Conservation (phyloP, 2,329 filamentous ascomycete species). For the Trichophyton mentagrophytes region DNA sequence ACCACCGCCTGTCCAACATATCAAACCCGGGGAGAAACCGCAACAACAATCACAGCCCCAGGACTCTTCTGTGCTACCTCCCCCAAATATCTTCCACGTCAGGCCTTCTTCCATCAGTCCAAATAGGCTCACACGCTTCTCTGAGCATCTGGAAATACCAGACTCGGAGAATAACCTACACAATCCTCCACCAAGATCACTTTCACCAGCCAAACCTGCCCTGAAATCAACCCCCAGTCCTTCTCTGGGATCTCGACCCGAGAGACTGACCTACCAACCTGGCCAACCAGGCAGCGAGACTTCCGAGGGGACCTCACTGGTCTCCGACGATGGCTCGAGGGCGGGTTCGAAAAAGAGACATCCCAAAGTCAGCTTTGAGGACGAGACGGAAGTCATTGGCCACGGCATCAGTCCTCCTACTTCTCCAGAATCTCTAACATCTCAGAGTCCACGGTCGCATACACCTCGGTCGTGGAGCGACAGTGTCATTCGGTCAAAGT, state of each 20-base stretch:
- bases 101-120: constrained; percentile 12
- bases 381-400: constrained; percentile 40
- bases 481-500: constrained; percentile 12
- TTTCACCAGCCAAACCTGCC: constrained; percentile 51
- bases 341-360: constrained; percentile 39
- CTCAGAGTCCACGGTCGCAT: background rate
- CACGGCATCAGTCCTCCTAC: constrained; percentile 31
- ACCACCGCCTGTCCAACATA: background rate
- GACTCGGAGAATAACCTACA: constrained; percentile 39
- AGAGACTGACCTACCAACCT: constrained; percentile 16
- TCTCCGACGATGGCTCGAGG: constrained; percentile 33
- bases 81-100: background rate
- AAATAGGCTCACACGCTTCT: constrained; percentile 41
- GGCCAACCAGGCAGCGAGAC: constrained; percentile 38
- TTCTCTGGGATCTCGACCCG: constrained; percentile 33
- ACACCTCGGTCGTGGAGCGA: constrained; percentile 22
- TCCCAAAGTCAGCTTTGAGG: constrained; percentile 57
- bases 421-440: constrained; percentile 26
- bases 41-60: background rate
- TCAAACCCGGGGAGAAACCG: background rate
- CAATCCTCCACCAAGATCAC: constrained; percentile 45
- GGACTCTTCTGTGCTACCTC: background rate
- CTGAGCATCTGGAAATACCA: constrained; percentile 38
- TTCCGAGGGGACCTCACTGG: constrained; percentile 43
- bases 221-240: constrained; percentile 32